Percentiles rank a stretch among this genome's conserved stretches.
Evolutionary conservation across 192 early-diverging fungal species (phyloP).

Genomic region (Phycomyces nitens): DNA sequence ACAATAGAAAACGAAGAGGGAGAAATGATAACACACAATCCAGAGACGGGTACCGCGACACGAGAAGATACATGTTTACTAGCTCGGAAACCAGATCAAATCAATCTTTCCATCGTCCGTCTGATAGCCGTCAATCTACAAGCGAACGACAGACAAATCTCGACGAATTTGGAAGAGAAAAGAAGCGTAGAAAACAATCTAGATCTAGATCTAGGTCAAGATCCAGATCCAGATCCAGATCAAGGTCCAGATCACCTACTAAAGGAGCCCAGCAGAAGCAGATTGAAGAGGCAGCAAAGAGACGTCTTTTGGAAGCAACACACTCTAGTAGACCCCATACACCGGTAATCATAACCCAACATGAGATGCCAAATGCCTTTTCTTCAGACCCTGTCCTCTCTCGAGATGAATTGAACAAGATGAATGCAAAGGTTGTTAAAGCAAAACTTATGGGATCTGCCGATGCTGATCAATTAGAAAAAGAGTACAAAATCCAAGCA

Average conservation of each 20-base stretch:
- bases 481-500: slow-evolving; percentile 65
- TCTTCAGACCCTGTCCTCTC: slow-evolving; percentile 36
- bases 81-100: neutral
- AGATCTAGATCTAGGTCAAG: too few relatives aligned
- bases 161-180: slow-evolving; percentile 34
- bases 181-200: slow-evolving; percentile 16
- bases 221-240: neutral
- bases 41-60: slow-evolving; percentile 2
- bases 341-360: slow-evolving; percentile 21
- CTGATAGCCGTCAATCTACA: neutral
- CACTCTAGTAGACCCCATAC: neutral
- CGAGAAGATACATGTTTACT: slow-evolving; percentile 32
- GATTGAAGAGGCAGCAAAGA: neutral
- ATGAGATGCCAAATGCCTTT: slow-evolving; percentile 13
- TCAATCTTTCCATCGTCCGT: slow-evolving; percentile 4
- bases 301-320: neutral
- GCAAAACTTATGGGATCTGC: slow-evolving; percentile 69
- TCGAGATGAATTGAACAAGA: slow-evolving; percentile 77
- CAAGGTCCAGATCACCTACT: neutral
- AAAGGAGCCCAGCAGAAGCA: neutral
- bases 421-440: slow-evolving; percentile 77
- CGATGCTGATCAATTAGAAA: slow-evolving; percentile 62
- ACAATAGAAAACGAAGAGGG: slow-evolving; percentile 26
- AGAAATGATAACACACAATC: neutral
- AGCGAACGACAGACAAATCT: slow-evolving; percentile 14